These are phyloP conservation scores for Plasmodium gonderi DNA, from an alignment of 169 alveolate genomes.

Conservation along the genomic window DNA sequence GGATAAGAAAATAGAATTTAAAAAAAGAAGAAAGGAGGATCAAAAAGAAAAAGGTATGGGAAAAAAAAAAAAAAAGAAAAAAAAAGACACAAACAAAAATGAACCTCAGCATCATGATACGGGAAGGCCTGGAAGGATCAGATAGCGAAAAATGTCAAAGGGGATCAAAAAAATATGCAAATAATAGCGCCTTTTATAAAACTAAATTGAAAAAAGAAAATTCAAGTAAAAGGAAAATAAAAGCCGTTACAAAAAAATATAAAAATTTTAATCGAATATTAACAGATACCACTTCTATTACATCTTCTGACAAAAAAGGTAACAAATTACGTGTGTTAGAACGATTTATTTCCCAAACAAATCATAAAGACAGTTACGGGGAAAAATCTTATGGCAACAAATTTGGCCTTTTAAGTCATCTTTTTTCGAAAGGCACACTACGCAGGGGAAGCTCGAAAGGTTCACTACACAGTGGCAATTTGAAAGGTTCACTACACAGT, in stretches of 20 bases:
- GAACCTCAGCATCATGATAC: constrained; percentile 42
- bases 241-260: neutral
- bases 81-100: neutral
- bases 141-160: constrained; percentile 6
- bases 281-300: neutral
- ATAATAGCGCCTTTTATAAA: constrained; percentile 1
- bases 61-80: neutral
- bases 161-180: neutral
- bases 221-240: constrained; percentile 40
- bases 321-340: neutral
- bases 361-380: neutral
- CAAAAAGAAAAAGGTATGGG: no score
- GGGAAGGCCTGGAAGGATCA: constrained; percentile 12
- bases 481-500: constrained; percentile 13
- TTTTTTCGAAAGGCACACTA: constrained; percentile 1
- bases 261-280: neutral
- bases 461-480: constrained; percentile 2
- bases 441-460: constrained; percentile 1
- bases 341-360: neutral
- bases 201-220: constrained; percentile 12
- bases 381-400: constrained; percentile 4
- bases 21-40: neutral
- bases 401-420: constrained; percentile 2
- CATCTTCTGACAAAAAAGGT: constrained; percentile 23
- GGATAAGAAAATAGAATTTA: no score